A percentile compares a stretch with the other conserved stretches of the same genome.
These are phyloP conservation scores for Podospora anserina DNA, from an alignment of 495 filamentous ascomycete species.

Conservation along the genomic window DNA sequence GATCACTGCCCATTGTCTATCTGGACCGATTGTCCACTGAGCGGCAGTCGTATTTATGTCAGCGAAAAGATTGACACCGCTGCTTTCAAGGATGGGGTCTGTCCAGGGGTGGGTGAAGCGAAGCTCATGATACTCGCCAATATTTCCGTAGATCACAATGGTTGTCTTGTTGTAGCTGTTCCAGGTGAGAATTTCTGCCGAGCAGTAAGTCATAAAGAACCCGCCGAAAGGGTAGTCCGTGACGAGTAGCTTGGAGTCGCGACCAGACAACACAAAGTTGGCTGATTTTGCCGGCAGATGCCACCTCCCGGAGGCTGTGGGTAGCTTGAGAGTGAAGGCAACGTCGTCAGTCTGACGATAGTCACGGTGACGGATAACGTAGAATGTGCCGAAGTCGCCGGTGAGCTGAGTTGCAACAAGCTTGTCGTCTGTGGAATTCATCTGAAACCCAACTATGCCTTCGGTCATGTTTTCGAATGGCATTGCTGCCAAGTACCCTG, in stretches of 20 bases:
- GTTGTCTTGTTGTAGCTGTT: conserved; percentile 47
- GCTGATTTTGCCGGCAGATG: conserved; percentile 63
- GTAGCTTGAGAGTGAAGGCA: conserved; percentile 57
- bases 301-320: conserved; percentile 59
- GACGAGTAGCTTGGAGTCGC: conserved; percentile 71
- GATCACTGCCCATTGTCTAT: conserved; percentile 1
- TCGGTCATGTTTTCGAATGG: conserved; percentile 37
- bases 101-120: conserved; percentile 44
- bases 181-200: conserved; percentile 71
- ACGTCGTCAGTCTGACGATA: conserved; percentile 33
- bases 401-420: conserved; percentile 60
- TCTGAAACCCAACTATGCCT: conserved; percentile 8
- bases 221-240: conserved; percentile 68
- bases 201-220: conserved; percentile 67
- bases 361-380: conserved; percentile 60
- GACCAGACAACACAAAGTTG: conserved; percentile 60
- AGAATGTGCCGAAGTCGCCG: conserved; percentile 47
- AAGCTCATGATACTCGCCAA: conserved; percentile 69
- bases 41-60: background rate
- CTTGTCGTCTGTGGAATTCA: conserved; percentile 48
- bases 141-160: conserved; percentile 66
- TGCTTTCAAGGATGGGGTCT: conserved; percentile 30
- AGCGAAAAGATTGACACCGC: conserved; percentile 32
- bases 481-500: conserved; percentile 59
- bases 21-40: conserved; percentile 11